Base-by-base conservation (phyloP, 2,329 filamentous ascomycete genomes). In the Phyllosticta paracitricarpa region DNA sequence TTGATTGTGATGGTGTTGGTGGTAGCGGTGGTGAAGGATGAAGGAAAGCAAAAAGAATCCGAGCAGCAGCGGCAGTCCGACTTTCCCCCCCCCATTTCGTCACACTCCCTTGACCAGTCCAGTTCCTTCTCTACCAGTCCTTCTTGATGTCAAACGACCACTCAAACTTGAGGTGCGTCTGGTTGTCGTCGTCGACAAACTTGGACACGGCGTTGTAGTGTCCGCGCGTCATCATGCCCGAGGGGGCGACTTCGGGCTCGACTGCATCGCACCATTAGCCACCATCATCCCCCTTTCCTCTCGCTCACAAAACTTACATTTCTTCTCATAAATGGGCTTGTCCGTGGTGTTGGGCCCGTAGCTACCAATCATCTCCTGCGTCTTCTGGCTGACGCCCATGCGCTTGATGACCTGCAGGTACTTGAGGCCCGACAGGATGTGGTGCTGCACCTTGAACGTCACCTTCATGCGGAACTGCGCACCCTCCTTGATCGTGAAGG, bases 141-240 rank as follows among this genome's bases (percentile, higher is more conserved):
- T 97, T 99, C 78, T 88, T 83, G 74, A 99, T 96, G 72, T 97
- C 89, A 71, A 99, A 97, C 64, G 87, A 86, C 94, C 94, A 99
- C 70, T 96, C 89, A 75, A 99, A 99, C 73, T 88, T 82, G 65
- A 99, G 81, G 77, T 99, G 92, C 65, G 83, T 87, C 77, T 91
- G 86, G 75, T 94, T 88, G 78, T 99, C 94, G 71, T 99, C 94
- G 73, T 99, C 94, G 64, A 96, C 84, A 75, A 99, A 99, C 76
- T 85, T 91, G 67, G 91, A 96, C 64, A 86, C 77, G 65, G 92
- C 92, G 64, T 89, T 88, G 82, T 99, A 99, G 77, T 91, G 86
- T 65, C 91, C 94, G 64, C 94, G 89, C 61, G 85, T 88, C 60
- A 97, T 78, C 86, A 97, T 93, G 69, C 93, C 93, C 19, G 87